Evolutionary conservation across 345 rosid genomes (phyloP).

Genomic region (Cardiospermum halicacabum): DNA sequence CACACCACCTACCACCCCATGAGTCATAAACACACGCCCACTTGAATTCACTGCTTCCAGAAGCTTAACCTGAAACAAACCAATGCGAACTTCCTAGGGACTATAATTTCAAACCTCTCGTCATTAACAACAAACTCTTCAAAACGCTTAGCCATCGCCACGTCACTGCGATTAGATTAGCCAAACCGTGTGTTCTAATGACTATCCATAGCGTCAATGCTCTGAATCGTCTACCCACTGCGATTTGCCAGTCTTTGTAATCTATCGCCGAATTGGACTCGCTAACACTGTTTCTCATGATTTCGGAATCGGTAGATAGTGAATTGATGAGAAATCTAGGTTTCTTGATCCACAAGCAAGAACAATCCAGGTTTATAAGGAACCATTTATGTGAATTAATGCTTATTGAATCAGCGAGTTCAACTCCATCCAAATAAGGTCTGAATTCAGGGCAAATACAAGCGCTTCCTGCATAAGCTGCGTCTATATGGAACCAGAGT

Average conservation of each 20-base stretch:
- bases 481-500: slow-evolving; percentile 35
- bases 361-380: slow-evolving; percentile 23
- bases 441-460: slow-evolving; percentile 32
- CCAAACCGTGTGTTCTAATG: slow-evolving; percentile 26
- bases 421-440: slow-evolving; percentile 18
- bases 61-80: slow-evolving; percentile 35
- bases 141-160: slow-evolving; percentile 25
- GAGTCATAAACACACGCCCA: slow-evolving; percentile 24
- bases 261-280: slow-evolving; percentile 17
- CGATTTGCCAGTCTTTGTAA: slow-evolving; percentile 36
- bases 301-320: slow-evolving; percentile 10
- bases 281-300: slow-evolving; percentile 8
- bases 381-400: slow-evolving; percentile 23
- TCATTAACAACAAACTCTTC: slow-evolving; percentile 24
- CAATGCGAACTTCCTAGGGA: slow-evolving; percentile 28
- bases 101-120: slow-evolving; percentile 22
- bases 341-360: slow-evolving; percentile 21
- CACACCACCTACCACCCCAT: slow-evolving; percentile 18
- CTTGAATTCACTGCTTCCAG: slow-evolving; percentile 24
- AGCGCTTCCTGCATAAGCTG: slow-evolving; percentile 28
- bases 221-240: slow-evolving; percentile 24
- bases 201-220: slow-evolving; percentile 37
- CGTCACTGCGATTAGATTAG: slow-evolving; percentile 20
- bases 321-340: slow-evolving; percentile 6
- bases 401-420: slow-evolving; percentile 21